Conservation (phyloP, 352 stramenopile genomes). For the Phytopythium delawarense region DNA sequence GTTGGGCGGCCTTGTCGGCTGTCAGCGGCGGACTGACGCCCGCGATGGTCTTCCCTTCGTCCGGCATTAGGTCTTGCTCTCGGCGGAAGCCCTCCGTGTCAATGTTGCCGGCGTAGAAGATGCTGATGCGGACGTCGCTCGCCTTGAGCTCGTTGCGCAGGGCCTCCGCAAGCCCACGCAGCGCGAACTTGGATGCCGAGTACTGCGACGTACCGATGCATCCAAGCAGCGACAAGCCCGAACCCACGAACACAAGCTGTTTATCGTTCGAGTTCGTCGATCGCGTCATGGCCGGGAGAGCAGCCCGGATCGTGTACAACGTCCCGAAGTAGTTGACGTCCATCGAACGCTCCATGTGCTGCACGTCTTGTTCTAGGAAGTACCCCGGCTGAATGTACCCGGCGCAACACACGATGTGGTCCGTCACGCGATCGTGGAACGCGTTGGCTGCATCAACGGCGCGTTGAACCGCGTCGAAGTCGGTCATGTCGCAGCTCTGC, state of each 20-base stretch:
- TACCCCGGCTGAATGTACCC: slow-evolving; percentile 37
- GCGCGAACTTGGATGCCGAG: slow-evolving; percentile 40
- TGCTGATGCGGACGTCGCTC: slow-evolving; percentile 32
- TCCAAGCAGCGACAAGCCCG: slow-evolving; percentile 35
- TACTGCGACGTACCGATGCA: slow-evolving; percentile 46
- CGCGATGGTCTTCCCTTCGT: slow-evolving; percentile 42
- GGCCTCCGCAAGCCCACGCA: slow-evolving; percentile 52
- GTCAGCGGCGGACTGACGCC: slow-evolving; percentile 18
- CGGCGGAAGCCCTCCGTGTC: slow-evolving; percentile 36
- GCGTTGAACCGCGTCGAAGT: slow-evolving; percentile 29
- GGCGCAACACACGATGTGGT: slow-evolving; percentile 52
- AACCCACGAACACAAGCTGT: slow-evolving; percentile 43
- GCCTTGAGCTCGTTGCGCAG: slow-evolving; percentile 42
- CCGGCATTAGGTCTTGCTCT: slow-evolving; percentile 31
- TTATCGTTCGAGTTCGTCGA: slow-evolving; percentile 12
- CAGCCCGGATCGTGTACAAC: slow-evolving; percentile 38
- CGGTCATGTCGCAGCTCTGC: slow-evolving; percentile 43
- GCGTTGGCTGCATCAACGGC: slow-evolving; percentile 35
- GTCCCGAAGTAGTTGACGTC: slow-evolving; percentile 63
- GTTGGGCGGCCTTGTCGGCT: slow-evolving; percentile 26
- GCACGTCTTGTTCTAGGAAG: slow-evolving; percentile 49
- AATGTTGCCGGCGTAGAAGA: slow-evolving; percentile 46
- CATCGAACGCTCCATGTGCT: slow-evolving; percentile 33
- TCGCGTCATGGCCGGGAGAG: slow-evolving; percentile 39
- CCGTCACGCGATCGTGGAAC: slow-evolving; percentile 34